Percentiles rank a stretch among this genome's conserved stretches.
Evolutionary conservation across 768 basidiomycete species (phyloP).

Genomic region (Suillus ampliporus): DNA sequence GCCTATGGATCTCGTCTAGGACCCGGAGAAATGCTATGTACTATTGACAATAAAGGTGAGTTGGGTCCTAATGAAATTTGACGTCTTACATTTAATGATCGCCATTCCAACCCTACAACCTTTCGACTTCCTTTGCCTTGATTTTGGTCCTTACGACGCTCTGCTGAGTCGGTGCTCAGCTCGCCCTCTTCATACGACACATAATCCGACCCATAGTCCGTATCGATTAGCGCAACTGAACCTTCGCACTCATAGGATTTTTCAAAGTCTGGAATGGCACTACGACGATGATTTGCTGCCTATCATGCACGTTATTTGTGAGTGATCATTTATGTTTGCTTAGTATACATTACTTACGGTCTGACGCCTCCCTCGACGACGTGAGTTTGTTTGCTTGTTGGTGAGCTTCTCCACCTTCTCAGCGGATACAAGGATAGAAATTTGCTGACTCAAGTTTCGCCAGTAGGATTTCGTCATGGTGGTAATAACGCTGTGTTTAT

Average conservation of each 20-base stretch:
- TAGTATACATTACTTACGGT: not conserved
- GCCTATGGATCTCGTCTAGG: not conserved
- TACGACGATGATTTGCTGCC: not conserved
- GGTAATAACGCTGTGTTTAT: not conserved
- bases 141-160: not conserved
- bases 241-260: not conserved
- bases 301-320: too few relatives aligned
- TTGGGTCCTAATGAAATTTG: not conserved
- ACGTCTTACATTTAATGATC: not conserved
- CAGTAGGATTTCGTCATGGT: constrained; percentile 10
- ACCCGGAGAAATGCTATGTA: not conserved
- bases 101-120: not conserved
- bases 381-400: not conserved
- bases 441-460: constrained; percentile 5
- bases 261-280: constrained; percentile 1
- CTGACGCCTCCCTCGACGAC: not conserved
- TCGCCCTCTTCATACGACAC: not conserved
- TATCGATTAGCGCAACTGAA: constrained; percentile 5
- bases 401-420: not conserved
- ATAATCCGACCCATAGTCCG: constrained; percentile 1
- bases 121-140: not conserved
- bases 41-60: not conserved
- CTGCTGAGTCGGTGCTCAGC: not conserved
- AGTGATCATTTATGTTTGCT: too few relatives aligned
- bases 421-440: not conserved